Conservation (phyloP, 495 filamentous ascomycete species). For the Annulohypoxylon moriforme region DNA sequence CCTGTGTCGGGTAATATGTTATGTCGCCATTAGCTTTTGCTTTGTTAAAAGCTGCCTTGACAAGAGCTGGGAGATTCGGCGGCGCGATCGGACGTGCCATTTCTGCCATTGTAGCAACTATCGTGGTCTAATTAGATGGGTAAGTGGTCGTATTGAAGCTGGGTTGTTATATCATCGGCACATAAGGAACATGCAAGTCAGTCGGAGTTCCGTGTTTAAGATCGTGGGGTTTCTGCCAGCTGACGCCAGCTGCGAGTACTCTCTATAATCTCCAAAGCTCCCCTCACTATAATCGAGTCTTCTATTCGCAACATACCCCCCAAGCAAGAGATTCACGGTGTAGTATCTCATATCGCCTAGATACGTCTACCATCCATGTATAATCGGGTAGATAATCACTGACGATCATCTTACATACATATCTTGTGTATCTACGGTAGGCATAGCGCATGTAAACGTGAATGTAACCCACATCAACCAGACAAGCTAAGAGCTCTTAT, state of each 20-base stretch:
- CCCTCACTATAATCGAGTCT: neutral
- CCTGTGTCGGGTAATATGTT: constrained; percentile 69
- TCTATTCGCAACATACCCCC: neutral
- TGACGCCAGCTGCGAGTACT: neutral
- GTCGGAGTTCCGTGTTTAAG: neutral
- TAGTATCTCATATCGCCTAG: neutral
- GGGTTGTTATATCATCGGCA: neutral
- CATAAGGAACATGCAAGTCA: constrained; percentile 1
- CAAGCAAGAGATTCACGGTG: neutral
- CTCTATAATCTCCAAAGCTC: neutral
- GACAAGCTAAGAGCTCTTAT: constrained; percentile 11
- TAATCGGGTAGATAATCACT: neutral
- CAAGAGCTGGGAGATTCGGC: constrained; percentile 62
- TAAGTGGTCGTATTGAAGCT: neutral
- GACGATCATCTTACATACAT: constrained; percentile 19
- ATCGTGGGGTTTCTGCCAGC: neutral
- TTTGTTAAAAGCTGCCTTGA: constrained; percentile 63
- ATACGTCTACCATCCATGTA: neutral
- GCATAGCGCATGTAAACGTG: neutral
- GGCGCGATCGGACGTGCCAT: constrained; percentile 36
- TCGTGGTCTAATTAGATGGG: neutral
- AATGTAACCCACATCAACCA: constrained; percentile 21
- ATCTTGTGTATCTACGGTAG: neutral
- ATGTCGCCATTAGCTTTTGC: constrained; percentile 67
- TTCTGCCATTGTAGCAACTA: constrained; percentile 28